Percentiles rank a stretch among this genome's conserved stretches.
Conservation (phyloP, 768 basidiomycete species). For the Auricularia heimuer region DNA sequence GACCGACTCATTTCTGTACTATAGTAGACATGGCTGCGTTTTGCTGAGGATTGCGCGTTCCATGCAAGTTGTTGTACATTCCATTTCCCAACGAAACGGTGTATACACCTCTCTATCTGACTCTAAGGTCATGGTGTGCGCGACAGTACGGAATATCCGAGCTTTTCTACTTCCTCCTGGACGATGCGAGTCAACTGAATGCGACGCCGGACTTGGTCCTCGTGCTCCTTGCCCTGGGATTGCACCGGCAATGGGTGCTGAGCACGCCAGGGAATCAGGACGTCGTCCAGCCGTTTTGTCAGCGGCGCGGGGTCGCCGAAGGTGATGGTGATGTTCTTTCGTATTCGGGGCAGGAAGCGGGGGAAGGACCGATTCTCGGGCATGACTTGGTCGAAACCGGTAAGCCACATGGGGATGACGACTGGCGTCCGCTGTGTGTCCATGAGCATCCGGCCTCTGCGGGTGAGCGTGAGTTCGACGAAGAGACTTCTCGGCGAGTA, state of each 20-base stretch:
- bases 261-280: background rate
- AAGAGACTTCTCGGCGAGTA: background rate
- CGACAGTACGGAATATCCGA: background rate
- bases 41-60: background rate
- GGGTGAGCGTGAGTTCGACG: slow-evolving; percentile 1
- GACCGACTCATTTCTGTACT: too few species aligned
- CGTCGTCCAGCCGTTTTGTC: background rate
- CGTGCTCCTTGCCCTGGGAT: background rate
- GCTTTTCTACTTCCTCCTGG: background rate
- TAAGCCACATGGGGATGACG: slow-evolving; percentile 90
- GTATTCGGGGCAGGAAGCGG: slow-evolving; percentile 55
- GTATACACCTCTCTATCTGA: too few species aligned
- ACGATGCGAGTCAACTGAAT: background rate
- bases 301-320: slow-evolving; percentile 53
- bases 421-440: slow-evolving; percentile 53
- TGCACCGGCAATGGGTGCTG: background rate
- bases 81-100: too few species aligned
- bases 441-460: slow-evolving; percentile 77
- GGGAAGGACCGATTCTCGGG: slow-evolving; percentile 74
- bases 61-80: background rate
- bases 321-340: slow-evolving; percentile 57
- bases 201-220: background rate
- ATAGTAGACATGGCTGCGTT: too few species aligned
- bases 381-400: slow-evolving; percentile 87
- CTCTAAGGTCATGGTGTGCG: background rate